Evolutionary conservation across 805 yeast genomes (phyloP).

Genomic region (Ogataea corticis): DNA sequence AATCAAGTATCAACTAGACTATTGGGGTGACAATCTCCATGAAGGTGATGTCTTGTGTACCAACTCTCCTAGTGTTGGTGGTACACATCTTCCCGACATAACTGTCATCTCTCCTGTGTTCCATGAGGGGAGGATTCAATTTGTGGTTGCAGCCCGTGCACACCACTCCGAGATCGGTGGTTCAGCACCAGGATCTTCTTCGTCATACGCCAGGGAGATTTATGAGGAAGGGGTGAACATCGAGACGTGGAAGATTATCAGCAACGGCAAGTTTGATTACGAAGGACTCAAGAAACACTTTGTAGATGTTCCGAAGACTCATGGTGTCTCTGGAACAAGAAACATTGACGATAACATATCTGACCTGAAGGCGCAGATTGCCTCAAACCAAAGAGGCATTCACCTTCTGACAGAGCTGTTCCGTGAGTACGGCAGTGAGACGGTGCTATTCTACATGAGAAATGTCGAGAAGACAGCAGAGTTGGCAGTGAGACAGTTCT

Average conservation of each 20-base stretch:
- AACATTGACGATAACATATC: slow-evolving; percentile 54
- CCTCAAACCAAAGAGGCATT: slow-evolving; percentile 56
- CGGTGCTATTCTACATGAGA: slow-evolving; percentile 48
- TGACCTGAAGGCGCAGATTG: slow-evolving; percentile 49
- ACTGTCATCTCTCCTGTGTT: slow-evolving; percentile 60
- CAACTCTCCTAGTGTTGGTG: slow-evolving; percentile 46
- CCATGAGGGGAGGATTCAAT: slow-evolving; percentile 44
- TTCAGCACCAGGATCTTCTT: slow-evolving; percentile 58
- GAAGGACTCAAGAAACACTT: slow-evolving; percentile 47
- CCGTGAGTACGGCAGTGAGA: slow-evolving; percentile 43
- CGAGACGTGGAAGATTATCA: slow-evolving; percentile 51
- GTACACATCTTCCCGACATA: slow-evolving; percentile 52
- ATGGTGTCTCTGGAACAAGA: slow-evolving; percentile 58
- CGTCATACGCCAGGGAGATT: slow-evolving; percentile 53
- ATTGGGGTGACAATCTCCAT: slow-evolving; percentile 39
- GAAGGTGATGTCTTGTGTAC: slow-evolving; percentile 47
- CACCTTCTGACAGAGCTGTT: slow-evolving; percentile 43
- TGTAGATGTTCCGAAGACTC: slow-evolving; percentile 47
- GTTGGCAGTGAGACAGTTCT: slow-evolving; percentile 41
- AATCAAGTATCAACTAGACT: slow-evolving; percentile 37
- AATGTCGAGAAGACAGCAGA: slow-evolving; percentile 49
- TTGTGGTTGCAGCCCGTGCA: slow-evolving; percentile 59
- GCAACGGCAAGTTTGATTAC: slow-evolving; percentile 52
- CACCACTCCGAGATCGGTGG: slow-evolving; percentile 67
- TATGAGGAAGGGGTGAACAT: slow-evolving; percentile 59